Conservation (phyloP, 805 yeast species). For the Teunomyces pallodes region DNA sequence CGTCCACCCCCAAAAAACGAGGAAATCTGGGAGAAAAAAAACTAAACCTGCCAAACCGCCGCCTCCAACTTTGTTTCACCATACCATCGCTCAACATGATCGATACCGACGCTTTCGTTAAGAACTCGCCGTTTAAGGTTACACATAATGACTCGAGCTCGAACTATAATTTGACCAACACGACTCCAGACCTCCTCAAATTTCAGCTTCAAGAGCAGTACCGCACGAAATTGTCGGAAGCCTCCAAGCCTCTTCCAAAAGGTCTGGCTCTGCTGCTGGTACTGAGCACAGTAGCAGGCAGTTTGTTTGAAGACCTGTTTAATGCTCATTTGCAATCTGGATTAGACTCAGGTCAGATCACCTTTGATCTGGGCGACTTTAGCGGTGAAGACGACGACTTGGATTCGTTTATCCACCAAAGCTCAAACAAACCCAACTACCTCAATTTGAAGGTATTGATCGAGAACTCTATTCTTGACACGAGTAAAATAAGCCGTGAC, state of each 20-base stretch:
- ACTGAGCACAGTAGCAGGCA: conserved; percentile 13
- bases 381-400: conserved; percentile 12
- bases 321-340: conserved; percentile 32
- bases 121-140: conserved; percentile 36
- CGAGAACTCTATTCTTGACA: conserved; percentile 44
- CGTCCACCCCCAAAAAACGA: neutral
- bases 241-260: conserved; percentile 5
- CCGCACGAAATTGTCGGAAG: conserved; percentile 20
- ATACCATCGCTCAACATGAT: conserved; percentile 25
- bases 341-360: conserved; percentile 25
- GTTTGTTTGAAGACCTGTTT: conserved; percentile 28
- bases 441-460: conserved; percentile 42
- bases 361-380: conserved; percentile 5
- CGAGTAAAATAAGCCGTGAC: conserved; percentile 31
- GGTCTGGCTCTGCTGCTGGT: conserved; percentile 3
- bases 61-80: neutral
- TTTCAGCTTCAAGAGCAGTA: conserved; percentile 43
- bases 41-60: neutral
- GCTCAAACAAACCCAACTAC: conserved; percentile 26
- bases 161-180: conserved; percentile 33
- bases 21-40: neutral
- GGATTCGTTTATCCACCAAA: conserved; percentile 14
- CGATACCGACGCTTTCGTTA: conserved; percentile 34
- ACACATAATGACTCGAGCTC: conserved; percentile 22
- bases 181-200: conserved; percentile 42